Conservation (phyloP, 768 basidiomycete genomes). For the Tricholoma sp. region DNA sequence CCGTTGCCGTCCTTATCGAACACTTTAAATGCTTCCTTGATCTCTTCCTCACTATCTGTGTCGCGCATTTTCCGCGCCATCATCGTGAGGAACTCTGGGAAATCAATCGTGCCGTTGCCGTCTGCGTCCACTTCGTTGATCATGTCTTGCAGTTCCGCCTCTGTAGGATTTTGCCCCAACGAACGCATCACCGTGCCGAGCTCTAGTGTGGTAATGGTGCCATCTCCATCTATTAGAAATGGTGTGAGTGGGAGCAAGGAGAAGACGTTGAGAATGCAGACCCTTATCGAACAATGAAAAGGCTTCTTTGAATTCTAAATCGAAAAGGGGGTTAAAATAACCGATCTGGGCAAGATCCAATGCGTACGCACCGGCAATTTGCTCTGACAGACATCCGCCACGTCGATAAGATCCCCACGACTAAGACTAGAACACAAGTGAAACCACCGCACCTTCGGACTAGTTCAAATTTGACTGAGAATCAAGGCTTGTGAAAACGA, state of each 20-base stretch:
- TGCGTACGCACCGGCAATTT: constrained; percentile 71
- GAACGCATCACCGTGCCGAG: constrained; percentile 94
- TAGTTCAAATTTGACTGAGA: constrained; percentile 17
- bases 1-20: constrained; percentile 97
- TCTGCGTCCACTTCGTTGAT: constrained; percentile 87
- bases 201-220: constrained; percentile 87
- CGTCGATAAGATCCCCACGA: constrained; percentile 2
- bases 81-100: constrained; percentile 78
- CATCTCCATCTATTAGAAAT: constrained; percentile 70
- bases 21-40: constrained; percentile 94
- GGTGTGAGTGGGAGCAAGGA: constrained; percentile 1
- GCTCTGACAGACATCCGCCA: constrained; percentile 47
- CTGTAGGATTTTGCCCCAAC: constrained; percentile 88
- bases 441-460: constrained; percentile 49
- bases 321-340: background rate
- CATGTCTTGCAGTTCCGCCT: constrained; percentile 91
- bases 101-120: constrained; percentile 85
- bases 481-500: background rate
- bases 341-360: background rate
- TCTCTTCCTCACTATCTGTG: constrained; percentile 90
- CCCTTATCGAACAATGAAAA: constrained; percentile 98
- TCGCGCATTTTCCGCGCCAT: constrained; percentile 89
- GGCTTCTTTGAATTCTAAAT: constrained; percentile 93
- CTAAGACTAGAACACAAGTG: background rate
- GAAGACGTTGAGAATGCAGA: constrained; percentile 28